Base-by-base conservation (phyloP, 164 flowering plant genomes). In the Nymphaea thermarum region DNA sequence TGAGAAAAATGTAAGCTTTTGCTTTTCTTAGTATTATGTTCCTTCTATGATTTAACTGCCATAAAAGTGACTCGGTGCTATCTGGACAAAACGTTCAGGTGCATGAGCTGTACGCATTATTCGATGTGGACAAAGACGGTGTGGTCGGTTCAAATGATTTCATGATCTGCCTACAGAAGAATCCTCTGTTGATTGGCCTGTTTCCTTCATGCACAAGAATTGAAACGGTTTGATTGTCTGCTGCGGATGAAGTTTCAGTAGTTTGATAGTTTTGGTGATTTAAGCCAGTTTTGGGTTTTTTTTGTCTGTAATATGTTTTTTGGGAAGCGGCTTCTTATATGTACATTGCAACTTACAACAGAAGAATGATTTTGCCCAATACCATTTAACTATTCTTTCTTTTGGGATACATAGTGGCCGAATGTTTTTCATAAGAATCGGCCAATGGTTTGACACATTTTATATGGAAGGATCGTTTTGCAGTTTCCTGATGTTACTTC, bases 81-180 rank as follows among this genome's bases (percentile, higher is more conserved):
- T 25, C 36, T 25, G 36, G 36, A 25, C 36, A 25, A 25, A 25
- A 25, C 36, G 36, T 73, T 70, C 84, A 83, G 84, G 61, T 81
- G 7, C 16, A 59, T 44, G 82, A 62, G 8, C 77, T 83, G 3
- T 80, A 74, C 71, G 64, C 63, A 18, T 59, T 82, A 62, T 83
- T 83, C 44, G 85, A 83, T 73, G 18, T 18, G 15, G 82, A 81
- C 66, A 43, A 72, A 47, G 83, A 83, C 70, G 85, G 81, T 45
- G 74, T 42, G 43, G 55, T 81, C 36, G 65, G 85, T 71, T 77
- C 67, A 51, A 75, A 77, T 43, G 83, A 83, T 62, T 81, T 81
- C 65, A 61, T 66, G 25, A 42, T 67, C 64, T 81, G 83, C 67
- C 65, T 83, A 57, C 71, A 68, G 67, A 74, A 44, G 42, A 74